phyloP scores from a whole-genome alignment of 805 yeast species.

The Wickerhamomyces tratensis region DNA sequence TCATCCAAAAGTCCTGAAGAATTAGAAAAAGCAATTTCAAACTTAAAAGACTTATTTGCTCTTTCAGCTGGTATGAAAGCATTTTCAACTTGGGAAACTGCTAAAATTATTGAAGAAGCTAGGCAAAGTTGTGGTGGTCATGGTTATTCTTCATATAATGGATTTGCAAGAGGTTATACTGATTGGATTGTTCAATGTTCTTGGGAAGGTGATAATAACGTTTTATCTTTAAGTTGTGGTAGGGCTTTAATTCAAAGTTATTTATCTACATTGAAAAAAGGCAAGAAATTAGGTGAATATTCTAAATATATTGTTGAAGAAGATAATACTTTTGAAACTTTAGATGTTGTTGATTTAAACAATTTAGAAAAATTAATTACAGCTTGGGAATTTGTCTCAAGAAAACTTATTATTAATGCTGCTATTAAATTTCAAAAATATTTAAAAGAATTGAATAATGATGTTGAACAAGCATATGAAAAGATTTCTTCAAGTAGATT shows the following conservation, averaged over 20 bases:
- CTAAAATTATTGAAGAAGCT: conserved; percentile 74
- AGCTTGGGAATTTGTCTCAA: conserved; percentile 45
- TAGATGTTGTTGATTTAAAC: conserved; percentile 47
- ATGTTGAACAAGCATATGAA: conserved; percentile 22
- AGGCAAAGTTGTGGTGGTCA: conserved; percentile 96
- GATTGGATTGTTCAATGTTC: conserved; percentile 99
- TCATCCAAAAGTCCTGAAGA: conserved; percentile 36
- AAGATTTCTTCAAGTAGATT: conserved; percentile 16
- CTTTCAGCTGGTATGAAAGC: conserved; percentile 85
- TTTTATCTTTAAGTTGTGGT: conserved; percentile 76
- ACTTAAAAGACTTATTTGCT: conserved; percentile 69
- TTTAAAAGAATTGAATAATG: conserved; percentile 35
- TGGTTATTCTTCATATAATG: conserved; percentile 87
- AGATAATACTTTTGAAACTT: conserved; percentile 28
- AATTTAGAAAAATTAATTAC: conserved; percentile 57
- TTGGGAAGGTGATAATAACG: conserved; percentile 96
- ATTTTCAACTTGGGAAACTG: conserved; percentile 78
- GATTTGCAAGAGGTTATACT: conserved; percentile 77
- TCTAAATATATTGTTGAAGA: conserved; percentile 15
- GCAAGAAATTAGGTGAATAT: conserved; percentile 19
- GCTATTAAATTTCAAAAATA: conserved; percentile 29
- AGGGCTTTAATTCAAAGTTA: conserved; percentile 46
- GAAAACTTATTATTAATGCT: conserved; percentile 22
- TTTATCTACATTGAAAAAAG: conserved; percentile 25
- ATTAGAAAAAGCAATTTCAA: conserved; percentile 47